Conservation (phyloP, 345 rosid species). For the Toxicodendron radicans region DNA sequence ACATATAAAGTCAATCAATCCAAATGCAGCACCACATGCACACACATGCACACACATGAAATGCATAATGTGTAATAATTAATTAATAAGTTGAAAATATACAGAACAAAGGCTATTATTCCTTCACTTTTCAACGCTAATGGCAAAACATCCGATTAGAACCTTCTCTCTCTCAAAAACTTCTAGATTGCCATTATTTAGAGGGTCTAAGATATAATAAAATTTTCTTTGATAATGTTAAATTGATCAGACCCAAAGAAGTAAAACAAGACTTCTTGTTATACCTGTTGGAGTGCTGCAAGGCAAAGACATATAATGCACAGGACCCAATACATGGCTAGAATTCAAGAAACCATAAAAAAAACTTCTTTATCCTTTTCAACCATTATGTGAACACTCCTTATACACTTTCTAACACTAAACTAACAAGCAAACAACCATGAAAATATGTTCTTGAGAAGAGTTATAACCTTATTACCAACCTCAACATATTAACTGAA, state of each 20-base stretch:
- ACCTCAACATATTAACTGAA: neutral
- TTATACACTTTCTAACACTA: neutral
- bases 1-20: too few relatives aligned
- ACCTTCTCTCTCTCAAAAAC: neutral
- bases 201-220: neutral
- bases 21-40: too few relatives aligned
- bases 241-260: neutral
- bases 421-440: neutral
- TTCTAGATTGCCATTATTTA: neutral
- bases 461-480: neutral
- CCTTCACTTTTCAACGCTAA: too few relatives aligned
- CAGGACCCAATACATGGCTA: neutral
- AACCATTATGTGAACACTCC: neutral
- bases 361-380: slow-evolving; percentile 1
- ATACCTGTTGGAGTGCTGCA: neutral
- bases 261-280: neutral
- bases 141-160: too few relatives aligned
- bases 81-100: too few relatives aligned
- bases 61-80: too few relatives aligned
- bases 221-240: neutral
- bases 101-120: too few relatives aligned
- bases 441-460: neutral
- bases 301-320: neutral
- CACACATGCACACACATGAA: too few relatives aligned
- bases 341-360: slow-evolving; percentile 3